Base-by-base conservation (phyloP, 202 grass and related monocot genomes). In the Panicum hallii region DNA sequence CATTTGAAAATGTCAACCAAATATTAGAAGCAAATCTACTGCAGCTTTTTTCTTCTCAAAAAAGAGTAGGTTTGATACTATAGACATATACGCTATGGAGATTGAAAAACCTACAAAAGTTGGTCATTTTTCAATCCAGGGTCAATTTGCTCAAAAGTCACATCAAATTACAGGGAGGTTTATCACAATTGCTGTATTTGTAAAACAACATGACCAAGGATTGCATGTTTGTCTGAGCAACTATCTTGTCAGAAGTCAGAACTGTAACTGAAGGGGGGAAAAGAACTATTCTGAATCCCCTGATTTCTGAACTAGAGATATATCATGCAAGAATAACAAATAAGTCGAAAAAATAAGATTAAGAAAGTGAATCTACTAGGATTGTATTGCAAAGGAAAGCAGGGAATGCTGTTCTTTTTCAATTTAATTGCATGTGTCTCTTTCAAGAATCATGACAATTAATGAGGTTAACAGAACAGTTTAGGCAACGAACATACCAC, bases 401-500 rank as follows among this genome's bases (percentile, higher is more conserved):
- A 74, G 28, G 60, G 12, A 74, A 47, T 56, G 10, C 55, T 70
- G 2, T 54, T 67, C 16, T 8, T 16, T 71, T 42, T 20, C 40
- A 70, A 53, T 64, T 67, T 63, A 64, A 53, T 73, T 64, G 16
- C 44, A 63, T 65, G 57, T 47, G 69, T 75, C 17, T 70, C 12
- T 55, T 81, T 69, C 12, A 19, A 76, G 42, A 74, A 49, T 79
- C 13, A 50, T 81, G 11, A 44, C 30, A 81, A 70, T 2, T 62
- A 69, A 20, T 83, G 46, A 22, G 14, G 23, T 63, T 17, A 86
- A 83, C 34, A 89, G 38, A 70, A 23, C 16, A 76, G 76, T 70
- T 65, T 78, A 88, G 57, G n/a, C 4, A 9, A 61, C 61, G 34
- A 91, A 93, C 89, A 17, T 93, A 98, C 95, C 92, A 98, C 95